Conservation (phyloP, 1,284 basidiomycete genomes). For the Apiotrichum akiyoshidainum region DNA sequence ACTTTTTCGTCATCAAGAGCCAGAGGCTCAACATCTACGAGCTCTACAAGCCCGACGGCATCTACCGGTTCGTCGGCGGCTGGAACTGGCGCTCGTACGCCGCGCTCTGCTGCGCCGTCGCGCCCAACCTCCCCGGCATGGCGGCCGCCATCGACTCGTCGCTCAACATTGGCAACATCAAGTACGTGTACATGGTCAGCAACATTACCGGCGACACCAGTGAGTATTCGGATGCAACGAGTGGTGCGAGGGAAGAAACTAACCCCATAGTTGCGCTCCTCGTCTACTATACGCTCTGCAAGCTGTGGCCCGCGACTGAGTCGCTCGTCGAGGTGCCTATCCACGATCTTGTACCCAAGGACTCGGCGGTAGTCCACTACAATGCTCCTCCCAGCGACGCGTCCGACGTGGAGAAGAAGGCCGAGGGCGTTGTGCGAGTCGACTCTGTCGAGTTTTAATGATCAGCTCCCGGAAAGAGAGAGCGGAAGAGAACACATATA, state of each 20-base stretch:
- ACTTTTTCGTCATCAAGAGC: slow-evolving; percentile 40
- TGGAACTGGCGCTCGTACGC: slow-evolving; percentile 65
- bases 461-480: no score
- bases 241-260: background rate
- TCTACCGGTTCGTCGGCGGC: slow-evolving; percentile 49
- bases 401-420: no score
- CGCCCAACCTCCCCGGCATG: slow-evolving; percentile 70
- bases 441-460: no score
- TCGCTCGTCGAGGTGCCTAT: slow-evolving; percentile 61
- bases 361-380: no score
- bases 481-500: no score
- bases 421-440: no score
- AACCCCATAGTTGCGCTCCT: slow-evolving; percentile 36
- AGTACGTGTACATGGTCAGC: slow-evolving; percentile 51
- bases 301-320: slow-evolving; percentile 60
- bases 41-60: slow-evolving; percentile 35
- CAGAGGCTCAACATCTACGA: slow-evolving; percentile 38
- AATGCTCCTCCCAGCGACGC: no score
- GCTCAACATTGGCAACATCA: slow-evolving; percentile 60
- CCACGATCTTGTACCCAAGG: slow-evolving; percentile 28
- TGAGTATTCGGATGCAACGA: background rate
- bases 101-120: slow-evolving; percentile 62
- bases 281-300: slow-evolving; percentile 62
- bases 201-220: slow-evolving; percentile 11
- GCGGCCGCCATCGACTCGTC: slow-evolving; percentile 45